Evolutionary conservation across 2,329 filamentous ascomycete species (phyloP), one percentile per base, ranked within the genome.

Genomic region (Fusarium sp.): DNA sequence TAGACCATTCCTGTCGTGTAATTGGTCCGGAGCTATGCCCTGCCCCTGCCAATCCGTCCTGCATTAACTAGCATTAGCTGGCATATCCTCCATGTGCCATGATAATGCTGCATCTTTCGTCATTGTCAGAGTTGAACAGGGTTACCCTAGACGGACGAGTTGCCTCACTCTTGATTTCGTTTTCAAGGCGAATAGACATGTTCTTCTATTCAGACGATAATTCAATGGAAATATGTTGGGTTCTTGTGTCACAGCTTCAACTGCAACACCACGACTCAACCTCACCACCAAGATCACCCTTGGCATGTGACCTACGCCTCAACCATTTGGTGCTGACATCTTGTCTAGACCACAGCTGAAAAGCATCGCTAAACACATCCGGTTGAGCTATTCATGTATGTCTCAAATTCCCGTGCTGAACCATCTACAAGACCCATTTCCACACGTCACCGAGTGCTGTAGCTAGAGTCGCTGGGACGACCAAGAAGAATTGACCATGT

Each of bases 21-120:
- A 76, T 77, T 77, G 75, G 75, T 29, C 63, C 70, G 49, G 62
- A 55, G 49, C 35, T 42, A 64, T 53, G 14, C 44, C 8, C 35
- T 29, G 46, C 60, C 65, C 67, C 74, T 76, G 70, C 56, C 42
- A 70, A 64, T 56, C 49, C 42, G 58, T 38, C 61, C 70, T 68
- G 62, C 67, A 64, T 57, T 62, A 38, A 64, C 44, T 62, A 38
- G 58, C 36, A 49, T 49, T 27, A 60, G 20, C 40, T 35, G 40
- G 24, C 24, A 20, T 42, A 40, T 31, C 24, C 24, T 24, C 24
- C 24, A 24, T 24, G 24, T 24, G 24, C 17, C 51, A 56, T 17
- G 31, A 20, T 38, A 51, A 27, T 51, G 22, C 27, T 20, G 36
- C n/a, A 20, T 33, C 20, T 40, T 44, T 70, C 58, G 59, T 70